Conservation (phyloP, 1,284 basidiomycete species). For the Cystobasidium slooffiae region DNA sequence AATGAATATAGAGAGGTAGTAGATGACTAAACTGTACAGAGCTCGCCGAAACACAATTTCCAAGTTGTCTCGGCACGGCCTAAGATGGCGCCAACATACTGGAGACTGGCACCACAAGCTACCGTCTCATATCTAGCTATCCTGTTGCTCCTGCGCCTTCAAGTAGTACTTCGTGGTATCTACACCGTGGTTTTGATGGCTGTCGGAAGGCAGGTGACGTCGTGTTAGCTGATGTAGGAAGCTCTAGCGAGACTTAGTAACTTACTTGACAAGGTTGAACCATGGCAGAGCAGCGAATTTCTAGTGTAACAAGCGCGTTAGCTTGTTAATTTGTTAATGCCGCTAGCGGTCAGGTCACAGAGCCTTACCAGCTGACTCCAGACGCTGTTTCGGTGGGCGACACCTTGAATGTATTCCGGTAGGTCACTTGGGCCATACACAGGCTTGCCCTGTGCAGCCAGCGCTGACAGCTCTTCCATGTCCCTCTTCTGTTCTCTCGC, state of each 20-base stretch:
- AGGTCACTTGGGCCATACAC: slow-evolving; percentile 82
- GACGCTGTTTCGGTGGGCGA: slow-evolving; percentile 87
- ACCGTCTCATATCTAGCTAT: neutral
- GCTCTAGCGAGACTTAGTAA: neutral
- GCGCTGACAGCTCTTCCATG: slow-evolving; percentile 72
- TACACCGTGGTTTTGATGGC: slow-evolving; percentile 79
- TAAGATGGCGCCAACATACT: neutral
- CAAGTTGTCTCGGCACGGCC: too few relatives aligned
- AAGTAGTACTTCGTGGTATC: slow-evolving; percentile 61
- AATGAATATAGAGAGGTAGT: too few relatives aligned
- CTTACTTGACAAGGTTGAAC: slow-evolving; percentile 82
- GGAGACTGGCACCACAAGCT: neutral
- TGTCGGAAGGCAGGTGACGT: neutral
- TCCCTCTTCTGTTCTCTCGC: slow-evolving; percentile 75
- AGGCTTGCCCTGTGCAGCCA: slow-evolving; percentile 73
- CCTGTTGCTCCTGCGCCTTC: slow-evolving; percentile 26
- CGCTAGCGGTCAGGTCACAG: slow-evolving; percentile 3
- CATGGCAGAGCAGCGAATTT: slow-evolving; percentile 53
- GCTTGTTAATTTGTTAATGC: slow-evolving; percentile 20
- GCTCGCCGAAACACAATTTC: too few relatives aligned
- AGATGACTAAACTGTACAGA: too few relatives aligned
- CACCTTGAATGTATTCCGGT: slow-evolving; percentile 83
- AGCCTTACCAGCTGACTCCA: slow-evolving; percentile 73
- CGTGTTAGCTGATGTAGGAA: neutral
- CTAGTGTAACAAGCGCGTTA: slow-evolving; percentile 21